Conservation (phyloP, 768 basidiomycete species). For the Tricholoma sp. region DNA sequence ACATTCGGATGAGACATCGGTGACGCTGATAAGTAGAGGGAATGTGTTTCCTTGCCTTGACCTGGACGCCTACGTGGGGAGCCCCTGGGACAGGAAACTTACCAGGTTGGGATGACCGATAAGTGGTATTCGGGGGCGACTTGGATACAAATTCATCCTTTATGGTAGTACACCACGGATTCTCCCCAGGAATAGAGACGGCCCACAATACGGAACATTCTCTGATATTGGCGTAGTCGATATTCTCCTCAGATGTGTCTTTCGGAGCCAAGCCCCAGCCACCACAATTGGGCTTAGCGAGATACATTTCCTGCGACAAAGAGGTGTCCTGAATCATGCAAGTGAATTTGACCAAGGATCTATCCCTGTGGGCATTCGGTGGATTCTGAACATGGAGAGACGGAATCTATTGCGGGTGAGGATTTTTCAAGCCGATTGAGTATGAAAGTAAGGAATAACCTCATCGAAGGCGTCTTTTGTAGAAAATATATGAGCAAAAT, state of each 20-base stretch:
- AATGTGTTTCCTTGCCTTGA: slow-evolving; percentile 46
- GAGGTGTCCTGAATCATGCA: slow-evolving; percentile 85
- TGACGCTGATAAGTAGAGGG: neutral
- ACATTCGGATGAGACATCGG: neutral
- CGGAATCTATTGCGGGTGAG: slow-evolving; percentile 45
- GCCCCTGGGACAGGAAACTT: slow-evolving; percentile 57
- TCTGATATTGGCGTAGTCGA: slow-evolving; percentile 48
- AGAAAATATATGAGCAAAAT: slow-evolving; percentile 45
- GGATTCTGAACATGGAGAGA: slow-evolving; percentile 42
- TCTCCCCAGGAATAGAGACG: slow-evolving; percentile 66
- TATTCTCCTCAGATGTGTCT: slow-evolving; percentile 16
- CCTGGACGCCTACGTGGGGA: slow-evolving; percentile 63
- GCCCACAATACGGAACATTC: slow-evolving; percentile 70
- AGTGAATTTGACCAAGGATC: slow-evolving; percentile 65
- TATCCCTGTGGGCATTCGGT: slow-evolving; percentile 42
- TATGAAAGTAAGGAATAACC: slow-evolving; percentile 13
- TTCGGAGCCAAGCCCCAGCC: slow-evolving; percentile 67
- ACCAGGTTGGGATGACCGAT: slow-evolving; percentile 33
- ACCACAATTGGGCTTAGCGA: slow-evolving; percentile 50
- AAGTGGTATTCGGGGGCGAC: neutral
- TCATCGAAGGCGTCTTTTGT: slow-evolving; percentile 35
- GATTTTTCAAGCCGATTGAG: neutral
- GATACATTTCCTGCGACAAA: slow-evolving; percentile 65
- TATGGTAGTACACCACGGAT: slow-evolving; percentile 45
- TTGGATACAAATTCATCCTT: neutral